phyloP scores from a whole-genome alignment of 768 basidiomycete species.

The Strobilomyces confusus region DNA sequence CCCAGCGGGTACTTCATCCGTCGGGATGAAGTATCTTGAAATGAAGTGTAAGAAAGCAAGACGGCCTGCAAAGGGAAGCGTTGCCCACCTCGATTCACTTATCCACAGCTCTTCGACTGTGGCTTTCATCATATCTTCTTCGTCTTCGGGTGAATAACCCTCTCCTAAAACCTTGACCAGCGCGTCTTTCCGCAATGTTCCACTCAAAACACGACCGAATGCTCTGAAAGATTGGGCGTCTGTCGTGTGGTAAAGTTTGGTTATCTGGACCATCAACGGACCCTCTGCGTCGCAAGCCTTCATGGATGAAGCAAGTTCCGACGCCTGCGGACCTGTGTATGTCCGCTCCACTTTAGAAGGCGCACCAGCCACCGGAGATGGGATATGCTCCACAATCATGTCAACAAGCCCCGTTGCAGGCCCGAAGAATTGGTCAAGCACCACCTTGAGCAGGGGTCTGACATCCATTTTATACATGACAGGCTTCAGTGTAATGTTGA shows the following conservation, averaged over 20 bases:
- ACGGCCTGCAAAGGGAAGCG: not conserved
- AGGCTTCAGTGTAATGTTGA: conserved; percentile 86
- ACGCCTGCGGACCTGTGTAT: conserved; percentile 85
- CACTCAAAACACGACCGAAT: conserved; percentile 91
- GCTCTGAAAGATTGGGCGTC: conserved; percentile 97
- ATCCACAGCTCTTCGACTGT: conserved; percentile 88
- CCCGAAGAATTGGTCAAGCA: conserved; percentile 95
- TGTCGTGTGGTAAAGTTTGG: conserved; percentile 94
- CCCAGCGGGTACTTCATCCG: conserved; percentile 85
- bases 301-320: conserved; percentile 76
- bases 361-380: conserved; percentile 66
- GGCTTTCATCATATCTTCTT: conserved; percentile 93
- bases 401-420: conserved; percentile 86
- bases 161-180: conserved; percentile 95
- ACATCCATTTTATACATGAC: conserved; percentile 99
- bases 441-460: conserved; percentile 86
- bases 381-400: conserved; percentile 86
- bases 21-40: conserved; percentile 81
- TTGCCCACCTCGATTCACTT: conserved; percentile 75
- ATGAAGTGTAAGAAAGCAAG: conserved; percentile 1
- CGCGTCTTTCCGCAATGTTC: conserved; percentile 80
- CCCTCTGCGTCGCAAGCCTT: conserved; percentile 77
- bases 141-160: conserved; percentile 97
- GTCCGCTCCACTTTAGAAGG: conserved; percentile 71
- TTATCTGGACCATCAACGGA: conserved; percentile 87